Evolutionary conservation across 768 basidiomycete genomes (phyloP).

Genomic region (Mycena galericulata): DNA sequence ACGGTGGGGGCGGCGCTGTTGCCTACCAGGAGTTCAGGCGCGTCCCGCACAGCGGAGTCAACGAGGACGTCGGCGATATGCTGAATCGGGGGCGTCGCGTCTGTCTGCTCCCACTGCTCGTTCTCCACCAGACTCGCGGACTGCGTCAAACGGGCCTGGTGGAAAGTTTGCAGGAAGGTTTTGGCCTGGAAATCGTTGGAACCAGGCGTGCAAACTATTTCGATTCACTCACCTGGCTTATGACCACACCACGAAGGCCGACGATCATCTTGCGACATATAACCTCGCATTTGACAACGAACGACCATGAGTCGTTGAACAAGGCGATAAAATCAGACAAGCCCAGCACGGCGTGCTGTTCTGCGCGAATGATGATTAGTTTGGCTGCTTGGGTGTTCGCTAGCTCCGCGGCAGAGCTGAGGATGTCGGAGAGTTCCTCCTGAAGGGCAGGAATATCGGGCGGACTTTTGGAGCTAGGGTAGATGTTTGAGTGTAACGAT

Average conservation of each 20-base stretch:
- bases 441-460: conserved; percentile 59
- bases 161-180: conserved; percentile 87
- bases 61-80: conserved; percentile 79
- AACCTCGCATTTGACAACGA: conserved; percentile 89
- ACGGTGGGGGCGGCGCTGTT: conserved; percentile 39
- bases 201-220: conserved; percentile 4
- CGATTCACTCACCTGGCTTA: conserved; percentile 73
- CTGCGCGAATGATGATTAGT: conserved; percentile 79
- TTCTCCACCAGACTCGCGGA: conserved; percentile 95
- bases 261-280: conserved; percentile 94
- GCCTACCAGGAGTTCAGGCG: conserved; percentile 69
- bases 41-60: conserved; percentile 85
- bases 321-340: conserved; percentile 82
- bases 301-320: conserved; percentile 90
- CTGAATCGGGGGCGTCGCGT: conserved; percentile 77
- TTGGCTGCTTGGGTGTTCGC: conserved; percentile 87
- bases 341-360: conserved; percentile 81
- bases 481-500: conserved; percentile 11
- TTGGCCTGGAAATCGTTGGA: conserved; percentile 70
- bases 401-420: conserved; percentile 86
- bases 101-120: conserved; percentile 91
- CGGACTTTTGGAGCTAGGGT: conserved; percentile 51
- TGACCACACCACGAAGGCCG: conserved; percentile 86
- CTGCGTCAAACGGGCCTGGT: conserved; percentile 80
- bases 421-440: conserved; percentile 80